phyloP scores from a whole-genome alignment of 768 basidiomycete genomes.

The Agrocybe praecox region DNA sequence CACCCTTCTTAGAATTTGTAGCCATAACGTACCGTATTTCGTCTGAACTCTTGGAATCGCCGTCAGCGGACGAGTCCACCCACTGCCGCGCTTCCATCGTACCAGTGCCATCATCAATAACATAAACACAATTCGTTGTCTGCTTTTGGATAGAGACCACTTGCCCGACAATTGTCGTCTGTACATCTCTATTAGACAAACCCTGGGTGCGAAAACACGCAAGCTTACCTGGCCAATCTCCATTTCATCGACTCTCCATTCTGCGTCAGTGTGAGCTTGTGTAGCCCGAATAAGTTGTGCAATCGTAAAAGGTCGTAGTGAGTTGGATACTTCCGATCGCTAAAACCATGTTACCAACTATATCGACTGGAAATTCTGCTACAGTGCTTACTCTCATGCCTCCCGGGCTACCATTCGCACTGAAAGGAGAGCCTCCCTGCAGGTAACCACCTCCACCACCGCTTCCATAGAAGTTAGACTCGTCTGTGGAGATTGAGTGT shows the following conservation, averaged over 20 bases:
- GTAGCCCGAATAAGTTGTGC: conserved; percentile 73
- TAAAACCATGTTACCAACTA: conserved; percentile 8
- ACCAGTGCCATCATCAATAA: conserved; percentile 87
- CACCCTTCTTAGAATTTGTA: no score
- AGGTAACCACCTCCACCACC: conserved; percentile 49
- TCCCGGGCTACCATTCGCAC: conserved; percentile 61
- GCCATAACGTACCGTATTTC: conserved; percentile 42
- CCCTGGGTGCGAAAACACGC: neutral
- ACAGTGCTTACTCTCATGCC: conserved; percentile 42
- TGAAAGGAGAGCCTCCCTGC: conserved; percentile 62
- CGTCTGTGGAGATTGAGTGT: conserved; percentile 8
- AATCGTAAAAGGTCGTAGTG: conserved; percentile 70
- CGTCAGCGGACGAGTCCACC: conserved; percentile 67
- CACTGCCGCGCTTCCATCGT: conserved; percentile 79
- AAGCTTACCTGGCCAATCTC: conserved; percentile 76
- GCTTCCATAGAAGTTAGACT: conserved; percentile 43
- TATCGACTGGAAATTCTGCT: neutral
- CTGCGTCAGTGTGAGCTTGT: conserved; percentile 88
- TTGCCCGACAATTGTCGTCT: conserved; percentile 39
- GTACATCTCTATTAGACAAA: neutral
- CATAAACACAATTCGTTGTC: conserved; percentile 80
- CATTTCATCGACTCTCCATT: conserved; percentile 81
- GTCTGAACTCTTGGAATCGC: conserved; percentile 51
- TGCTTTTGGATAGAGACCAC: conserved; percentile 69
- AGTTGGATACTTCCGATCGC: conserved; percentile 42